Evolutionary conservation across 495 filamentous ascomycete genomes (phyloP).

Genomic region (Beverwykella pulmonaria): DNA sequence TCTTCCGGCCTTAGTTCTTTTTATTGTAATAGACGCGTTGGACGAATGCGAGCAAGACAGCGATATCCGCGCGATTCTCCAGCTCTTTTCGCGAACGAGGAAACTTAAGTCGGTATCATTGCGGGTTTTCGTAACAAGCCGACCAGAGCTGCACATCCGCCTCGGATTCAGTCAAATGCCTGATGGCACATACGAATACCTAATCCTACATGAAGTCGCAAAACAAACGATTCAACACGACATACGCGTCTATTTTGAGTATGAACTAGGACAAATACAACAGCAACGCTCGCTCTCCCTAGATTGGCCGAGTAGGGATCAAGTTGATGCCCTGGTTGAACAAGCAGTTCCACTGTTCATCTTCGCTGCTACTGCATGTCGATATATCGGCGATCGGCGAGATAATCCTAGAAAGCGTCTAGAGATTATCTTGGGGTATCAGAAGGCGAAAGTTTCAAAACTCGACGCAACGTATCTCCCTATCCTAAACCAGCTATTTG

Average conservation of each 20-base stretch:
- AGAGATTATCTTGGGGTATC: background rate
- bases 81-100: conserved; percentile 37
- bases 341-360: conserved; percentile 46
- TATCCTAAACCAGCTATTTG: background rate
- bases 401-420: conserved; percentile 22
- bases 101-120: conserved; percentile 29
- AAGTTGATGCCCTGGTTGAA: conserved; percentile 42
- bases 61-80: conserved; percentile 38
- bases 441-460: background rate
- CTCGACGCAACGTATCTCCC: conserved; percentile 8
- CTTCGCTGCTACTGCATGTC: conserved; percentile 38
- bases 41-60: conserved; percentile 43
- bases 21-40: too few species aligned
- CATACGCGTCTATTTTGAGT: conserved; percentile 41
- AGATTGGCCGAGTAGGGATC: conserved; percentile 49
- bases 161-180: conserved; percentile 28
- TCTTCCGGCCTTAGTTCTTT: too few species aligned
- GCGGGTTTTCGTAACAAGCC: conserved; percentile 47
- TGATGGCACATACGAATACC: conserved; percentile 23
- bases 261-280: conserved; percentile 17
- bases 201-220: conserved; percentile 45
- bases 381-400: conserved; percentile 21
- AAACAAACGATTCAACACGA: conserved; percentile 43
- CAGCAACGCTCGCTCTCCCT: background rate
- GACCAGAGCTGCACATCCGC: conserved; percentile 43